phyloP scores from a whole-genome alignment of 371 early-diverging fungal genomes.

The Mortierella sp. region DNA sequence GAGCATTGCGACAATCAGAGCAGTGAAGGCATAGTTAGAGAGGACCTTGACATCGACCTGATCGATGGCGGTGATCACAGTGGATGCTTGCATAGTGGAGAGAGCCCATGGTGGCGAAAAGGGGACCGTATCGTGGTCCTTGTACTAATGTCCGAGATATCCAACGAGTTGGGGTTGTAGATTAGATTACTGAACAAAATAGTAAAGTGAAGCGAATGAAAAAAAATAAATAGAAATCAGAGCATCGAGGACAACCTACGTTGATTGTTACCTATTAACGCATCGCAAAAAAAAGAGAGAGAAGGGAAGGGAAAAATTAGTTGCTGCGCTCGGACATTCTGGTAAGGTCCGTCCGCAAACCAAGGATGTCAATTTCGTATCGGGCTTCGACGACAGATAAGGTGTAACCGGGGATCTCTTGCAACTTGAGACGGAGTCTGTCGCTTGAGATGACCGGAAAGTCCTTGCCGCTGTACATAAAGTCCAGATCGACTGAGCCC shows the following conservation, averaged over 20 bases:
- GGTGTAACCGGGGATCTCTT: not conserved
- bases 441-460: not conserved
- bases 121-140: not conserved
- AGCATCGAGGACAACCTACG: not conserved
- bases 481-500: not conserved
- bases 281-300: not conserved
- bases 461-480: not conserved
- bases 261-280: not conserved
- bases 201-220: not conserved
- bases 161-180: not conserved
- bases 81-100: not conserved
- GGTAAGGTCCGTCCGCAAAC: not conserved
- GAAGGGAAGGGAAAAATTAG: not conserved
- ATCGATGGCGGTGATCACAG: not conserved
- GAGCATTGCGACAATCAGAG: not conserved
- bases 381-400: not conserved
- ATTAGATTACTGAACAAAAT: not conserved
- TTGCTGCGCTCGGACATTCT: not conserved
- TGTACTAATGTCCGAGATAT: not conserved
- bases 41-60: not conserved
- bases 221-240: not conserved
- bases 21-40: not conserved
- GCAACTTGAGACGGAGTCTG: not conserved
- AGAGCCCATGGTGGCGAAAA: not conserved
- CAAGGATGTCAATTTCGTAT: not conserved